Percentiles rank a stretch among this genome's conserved stretches.
phyloP scores from a whole-genome alignment of 139 green algal species.

The Chlamydomonas incerta region DNA sequence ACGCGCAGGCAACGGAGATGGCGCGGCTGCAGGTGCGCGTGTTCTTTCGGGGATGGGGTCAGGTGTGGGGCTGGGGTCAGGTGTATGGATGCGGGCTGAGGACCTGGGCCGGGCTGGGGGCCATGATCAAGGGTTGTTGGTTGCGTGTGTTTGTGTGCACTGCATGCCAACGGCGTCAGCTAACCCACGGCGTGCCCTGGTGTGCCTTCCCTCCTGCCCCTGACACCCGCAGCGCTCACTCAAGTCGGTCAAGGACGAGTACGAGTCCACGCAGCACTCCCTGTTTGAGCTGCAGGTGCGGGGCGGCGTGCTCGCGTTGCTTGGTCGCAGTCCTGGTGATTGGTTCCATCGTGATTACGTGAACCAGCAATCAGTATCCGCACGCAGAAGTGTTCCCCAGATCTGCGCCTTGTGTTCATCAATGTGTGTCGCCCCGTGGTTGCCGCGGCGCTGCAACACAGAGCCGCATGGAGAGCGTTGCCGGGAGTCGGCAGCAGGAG shows the following conservation, averaged over 20 bases:
- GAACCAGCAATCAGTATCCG: too few species aligned
- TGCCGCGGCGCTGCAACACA: too few species aligned
- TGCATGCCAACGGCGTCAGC: too few species aligned
- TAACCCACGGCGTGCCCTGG: too few species aligned
- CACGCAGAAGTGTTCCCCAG: too few species aligned
- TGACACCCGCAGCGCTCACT: constrained; percentile 21
- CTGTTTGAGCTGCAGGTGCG: constrained; percentile 45
- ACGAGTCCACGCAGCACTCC: constrained; percentile 44
- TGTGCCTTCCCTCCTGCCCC: neutral
- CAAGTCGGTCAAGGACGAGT: constrained; percentile 38
- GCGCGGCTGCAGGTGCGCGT: constrained; percentile 39
- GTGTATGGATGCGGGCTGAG: too few species aligned
- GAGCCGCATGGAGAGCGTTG: constrained; percentile 32
- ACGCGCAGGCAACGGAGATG: constrained; percentile 37
- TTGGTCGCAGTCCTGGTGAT: too few species aligned
- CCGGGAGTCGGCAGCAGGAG: constrained; percentile 47
- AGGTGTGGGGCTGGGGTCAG: neutral
- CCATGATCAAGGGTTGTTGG: neutral
- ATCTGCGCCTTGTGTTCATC: too few species aligned
- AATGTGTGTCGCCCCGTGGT: too few species aligned
- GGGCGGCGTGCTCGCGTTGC: too few species aligned
- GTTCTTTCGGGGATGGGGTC: neutral
- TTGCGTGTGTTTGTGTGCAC: neutral
- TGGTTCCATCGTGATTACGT: too few species aligned
- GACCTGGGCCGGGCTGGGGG: too few species aligned